These are phyloP conservation scores for Tylopilus subfusipes DNA, from an alignment of 768 basidiomycete species.

Conservation along the genomic window DNA sequence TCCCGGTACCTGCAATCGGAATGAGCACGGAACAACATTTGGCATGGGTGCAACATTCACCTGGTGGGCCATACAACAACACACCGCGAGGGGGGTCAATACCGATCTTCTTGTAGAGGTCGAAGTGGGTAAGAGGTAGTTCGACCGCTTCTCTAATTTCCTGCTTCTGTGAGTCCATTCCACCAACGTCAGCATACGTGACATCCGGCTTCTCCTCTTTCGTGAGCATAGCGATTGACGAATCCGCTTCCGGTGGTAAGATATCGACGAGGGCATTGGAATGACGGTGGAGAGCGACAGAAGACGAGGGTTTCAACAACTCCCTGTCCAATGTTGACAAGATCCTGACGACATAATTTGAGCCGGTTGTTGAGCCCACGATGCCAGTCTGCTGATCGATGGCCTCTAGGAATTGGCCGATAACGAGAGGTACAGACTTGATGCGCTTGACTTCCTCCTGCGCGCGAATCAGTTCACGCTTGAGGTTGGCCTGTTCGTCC, in stretches of 20 bases:
- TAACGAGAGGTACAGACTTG: conserved; percentile 96
- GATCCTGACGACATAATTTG: conserved; percentile 97
- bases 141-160: conserved; percentile 99
- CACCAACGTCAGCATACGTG: conserved; percentile 90
- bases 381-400: conserved; percentile 98
- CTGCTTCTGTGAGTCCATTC: conserved; percentile 97
- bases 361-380: conserved; percentile 96
- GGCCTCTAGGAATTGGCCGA: conserved; percentile 98
- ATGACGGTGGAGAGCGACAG: conserved; percentile 97
- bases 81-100: conserved; percentile 99
- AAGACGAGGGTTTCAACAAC: conserved; percentile 93
- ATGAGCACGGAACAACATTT: conserved; percentile 1
- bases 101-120: conserved; percentile 98
- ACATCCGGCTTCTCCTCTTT: conserved; percentile 96
- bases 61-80: conserved; percentile 93
- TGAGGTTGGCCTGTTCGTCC: conserved; percentile 96
- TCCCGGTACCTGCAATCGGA: conserved; percentile 78
- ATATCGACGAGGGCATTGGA: conserved; percentile 99
- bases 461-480: conserved; percentile 95
- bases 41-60: conserved; percentile 38
- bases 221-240: conserved; percentile 91
- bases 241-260: conserved; percentile 97
- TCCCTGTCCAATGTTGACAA: conserved; percentile 96
- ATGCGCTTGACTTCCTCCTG: conserved; percentile 99
- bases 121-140: conserved; percentile 93